Conservation (phyloP, 1,284 basidiomycete genomes). For the Rugosomyces carneus region DNA sequence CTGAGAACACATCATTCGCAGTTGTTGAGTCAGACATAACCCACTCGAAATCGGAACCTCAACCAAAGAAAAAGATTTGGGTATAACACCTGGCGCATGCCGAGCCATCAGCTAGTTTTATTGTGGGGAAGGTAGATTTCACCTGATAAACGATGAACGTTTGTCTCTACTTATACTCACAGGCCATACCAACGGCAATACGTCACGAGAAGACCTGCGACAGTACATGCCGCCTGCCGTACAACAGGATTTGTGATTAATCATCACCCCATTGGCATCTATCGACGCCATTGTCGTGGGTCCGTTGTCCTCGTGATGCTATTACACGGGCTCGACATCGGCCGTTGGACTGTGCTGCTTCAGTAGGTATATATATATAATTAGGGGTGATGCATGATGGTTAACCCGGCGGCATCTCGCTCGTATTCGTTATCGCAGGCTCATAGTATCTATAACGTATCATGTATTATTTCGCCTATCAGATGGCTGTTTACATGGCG, state of each 20-base stretch:
- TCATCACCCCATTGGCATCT: neutral
- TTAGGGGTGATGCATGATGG: neutral
- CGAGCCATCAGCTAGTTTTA: constrained; percentile 1
- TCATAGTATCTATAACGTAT: too few species aligned
- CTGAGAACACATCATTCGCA: neutral
- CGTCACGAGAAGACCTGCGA: neutral
- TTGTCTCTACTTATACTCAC: constrained; percentile 3
- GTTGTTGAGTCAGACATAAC: neutral
- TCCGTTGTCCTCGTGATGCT: neutral
- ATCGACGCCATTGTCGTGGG: neutral
- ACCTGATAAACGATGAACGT: neutral
- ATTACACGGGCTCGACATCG: neutral
- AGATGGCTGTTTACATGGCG: too few species aligned
- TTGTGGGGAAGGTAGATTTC: neutral
- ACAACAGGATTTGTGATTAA: neutral
- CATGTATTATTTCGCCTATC: too few species aligned
- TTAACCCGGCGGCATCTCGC: neutral
- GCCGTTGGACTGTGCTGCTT: neutral
- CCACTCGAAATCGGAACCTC: constrained; percentile 7
- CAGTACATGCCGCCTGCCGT: neutral
- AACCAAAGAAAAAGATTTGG: constrained; percentile 7
- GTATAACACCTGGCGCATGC: constrained; percentile 15
- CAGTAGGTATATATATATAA: neutral
- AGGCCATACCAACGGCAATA: neutral
- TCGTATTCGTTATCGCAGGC: too few species aligned